These are phyloP conservation scores for Dactylellina drechsleri DNA, from an alignment of 2,329 filamentous ascomycete species.

Conservation along the genomic window DNA sequence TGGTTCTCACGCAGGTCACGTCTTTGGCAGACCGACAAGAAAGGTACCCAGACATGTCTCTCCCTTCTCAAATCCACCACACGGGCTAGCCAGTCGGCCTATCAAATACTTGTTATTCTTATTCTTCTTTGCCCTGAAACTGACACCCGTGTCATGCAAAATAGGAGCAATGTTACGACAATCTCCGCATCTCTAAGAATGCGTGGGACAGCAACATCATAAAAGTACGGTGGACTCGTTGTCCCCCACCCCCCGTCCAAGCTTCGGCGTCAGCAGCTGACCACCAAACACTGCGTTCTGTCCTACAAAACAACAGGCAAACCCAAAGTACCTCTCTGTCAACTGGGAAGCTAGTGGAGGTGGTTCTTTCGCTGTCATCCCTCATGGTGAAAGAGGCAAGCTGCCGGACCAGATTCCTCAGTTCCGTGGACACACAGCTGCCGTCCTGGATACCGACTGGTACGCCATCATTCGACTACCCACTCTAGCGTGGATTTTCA, in stretches of 20 bases:
- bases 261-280: too few relatives aligned
- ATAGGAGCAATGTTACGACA: constrained; percentile 96
- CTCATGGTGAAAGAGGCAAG: constrained; percentile 86
- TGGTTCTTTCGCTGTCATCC: constrained; percentile 95
- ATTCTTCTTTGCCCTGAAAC: background rate
- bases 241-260: constrained; percentile 10
- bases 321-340: constrained; percentile 93
- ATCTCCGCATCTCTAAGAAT: constrained; percentile 95
- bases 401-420: constrained; percentile 91
- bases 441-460: constrained; percentile 98
- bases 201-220: constrained; percentile 99
- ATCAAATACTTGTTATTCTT: background rate
- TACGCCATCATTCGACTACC: constrained; percentile 43
- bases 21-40: constrained; percentile 93
- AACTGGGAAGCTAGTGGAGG: constrained; percentile 98
- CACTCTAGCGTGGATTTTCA: background rate
- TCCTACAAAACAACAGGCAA: constrained; percentile 73
- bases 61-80: background rate
- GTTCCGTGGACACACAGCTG: constrained; percentile 94
- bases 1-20: constrained; percentile 75
- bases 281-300: too few relatives aligned
- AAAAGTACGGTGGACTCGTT: constrained; percentile 72
- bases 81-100: too few relatives aligned
- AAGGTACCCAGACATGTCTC: constrained; percentile 67
- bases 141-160: constrained; percentile 20